Conservation (phyloP, 768 basidiomycete species). For the Gloeopeniophorella convolvens region DNA sequence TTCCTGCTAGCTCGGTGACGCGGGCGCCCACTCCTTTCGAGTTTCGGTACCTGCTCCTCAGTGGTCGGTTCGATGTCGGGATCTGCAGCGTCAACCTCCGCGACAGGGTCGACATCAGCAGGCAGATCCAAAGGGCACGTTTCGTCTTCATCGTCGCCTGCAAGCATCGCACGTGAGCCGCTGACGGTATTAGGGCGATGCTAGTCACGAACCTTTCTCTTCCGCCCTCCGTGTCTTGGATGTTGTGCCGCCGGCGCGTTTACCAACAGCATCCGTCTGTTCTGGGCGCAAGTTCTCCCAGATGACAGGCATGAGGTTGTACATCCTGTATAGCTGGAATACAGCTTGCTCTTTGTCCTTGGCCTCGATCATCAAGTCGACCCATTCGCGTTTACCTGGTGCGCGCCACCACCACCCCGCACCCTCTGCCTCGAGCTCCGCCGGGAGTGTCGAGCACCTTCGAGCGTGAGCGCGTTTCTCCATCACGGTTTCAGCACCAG, state of each 20-base stretch:
- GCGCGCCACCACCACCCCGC: slow-evolving; percentile 18
- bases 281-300: slow-evolving; percentile 36
- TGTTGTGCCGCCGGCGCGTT: not conserved
- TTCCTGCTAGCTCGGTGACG: not conserved
- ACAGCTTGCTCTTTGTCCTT: slow-evolving; percentile 95
- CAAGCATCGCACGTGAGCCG: not conserved
- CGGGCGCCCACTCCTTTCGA: not conserved
- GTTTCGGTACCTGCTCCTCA: not conserved
- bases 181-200: not conserved
- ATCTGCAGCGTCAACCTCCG: not conserved
- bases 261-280: slow-evolving; percentile 3
- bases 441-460: slow-evolving; percentile 63
- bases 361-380: slow-evolving; percentile 89
- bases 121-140: not conserved
- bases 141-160: not conserved
- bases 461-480: slow-evolving; percentile 85
- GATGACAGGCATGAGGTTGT: slow-evolving; percentile 59
- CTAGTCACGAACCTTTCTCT: not conserved
- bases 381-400: slow-evolving; percentile 5
- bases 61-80: not conserved
- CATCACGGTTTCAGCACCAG: slow-evolving; percentile 77
- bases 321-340: slow-evolving; percentile 74
- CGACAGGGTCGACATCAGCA: not conserved
- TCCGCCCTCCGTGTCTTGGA: not conserved
- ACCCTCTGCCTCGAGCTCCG: slow-evolving; percentile 49